Percentiles rank a stretch among this genome's conserved stretches.
These are phyloP conservation scores for Dioscorea dumetorum DNA, from an alignment of 106 monocot species.

Conservation along the genomic window DNA sequence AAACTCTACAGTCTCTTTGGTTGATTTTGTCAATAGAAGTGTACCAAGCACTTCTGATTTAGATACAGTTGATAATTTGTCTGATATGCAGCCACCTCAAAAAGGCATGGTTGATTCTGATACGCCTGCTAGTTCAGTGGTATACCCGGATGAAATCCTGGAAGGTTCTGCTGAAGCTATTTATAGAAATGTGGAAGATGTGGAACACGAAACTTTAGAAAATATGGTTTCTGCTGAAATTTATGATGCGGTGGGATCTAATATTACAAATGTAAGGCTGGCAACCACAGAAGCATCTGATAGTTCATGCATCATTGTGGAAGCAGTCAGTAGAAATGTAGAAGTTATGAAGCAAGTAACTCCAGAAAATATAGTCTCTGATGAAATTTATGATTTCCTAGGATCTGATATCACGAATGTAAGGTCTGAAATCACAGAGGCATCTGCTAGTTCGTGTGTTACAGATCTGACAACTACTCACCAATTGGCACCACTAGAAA, in stretches of 20 bases:
- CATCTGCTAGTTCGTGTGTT: constrained; percentile 14
- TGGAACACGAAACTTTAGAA: constrained; percentile 9
- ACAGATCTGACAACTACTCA: constrained; percentile 12
- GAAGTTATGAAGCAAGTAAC: constrained; percentile 13
- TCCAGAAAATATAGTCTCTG: constrained; percentile 16
- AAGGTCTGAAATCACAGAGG: constrained; percentile 8
- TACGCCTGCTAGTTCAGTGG: constrained; percentile 1
- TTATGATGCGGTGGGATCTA: background rate
- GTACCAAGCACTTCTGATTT: constrained; percentile 5
- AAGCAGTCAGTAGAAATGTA: background rate
- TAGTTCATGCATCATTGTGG: background rate
- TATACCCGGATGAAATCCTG: background rate
- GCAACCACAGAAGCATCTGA: background rate
- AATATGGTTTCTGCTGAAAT: background rate
- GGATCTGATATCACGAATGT: constrained; percentile 6
- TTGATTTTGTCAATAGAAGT: constrained; percentile 1
- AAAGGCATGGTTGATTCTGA: background rate
- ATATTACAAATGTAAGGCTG: background rate
- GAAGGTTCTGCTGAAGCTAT: constrained; percentile 9
- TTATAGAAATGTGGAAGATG: constrained; percentile 10
- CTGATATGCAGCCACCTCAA: constrained; percentile 4
- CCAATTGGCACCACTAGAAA: constrained; percentile 9
- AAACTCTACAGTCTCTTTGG: constrained; percentile 1
- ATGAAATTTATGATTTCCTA: constrained; percentile 4
- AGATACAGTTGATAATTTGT: constrained; percentile 7